These are phyloP conservation scores for Pinus albicaulis DNA, from an alignment of 75 land plant species.

Conservation along the genomic window DNA sequence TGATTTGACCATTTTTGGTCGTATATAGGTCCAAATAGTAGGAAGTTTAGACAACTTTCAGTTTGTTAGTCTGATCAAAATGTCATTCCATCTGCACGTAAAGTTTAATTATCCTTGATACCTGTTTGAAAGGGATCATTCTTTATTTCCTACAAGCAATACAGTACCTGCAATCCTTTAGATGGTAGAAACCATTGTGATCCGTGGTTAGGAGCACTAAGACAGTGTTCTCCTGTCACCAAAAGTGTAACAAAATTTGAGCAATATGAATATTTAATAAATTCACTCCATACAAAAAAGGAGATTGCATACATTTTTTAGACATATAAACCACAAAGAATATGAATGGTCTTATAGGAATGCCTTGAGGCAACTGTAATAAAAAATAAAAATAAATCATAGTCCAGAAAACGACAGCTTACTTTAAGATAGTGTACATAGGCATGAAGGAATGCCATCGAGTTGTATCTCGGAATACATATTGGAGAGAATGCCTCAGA, in stretches of 20 bases:
- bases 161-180: conserved; percentile 52
- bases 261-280: not conserved
- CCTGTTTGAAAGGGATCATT: not conserved
- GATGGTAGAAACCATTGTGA: conserved; percentile 40
- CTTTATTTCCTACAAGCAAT: not conserved
- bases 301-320: not conserved
- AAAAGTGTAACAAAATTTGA: conserved; percentile 1
- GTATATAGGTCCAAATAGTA: too few relatives aligned
- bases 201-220: conserved; percentile 37
- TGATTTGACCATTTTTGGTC: too few relatives aligned
- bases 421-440: conserved; percentile 57
- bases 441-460: conserved; percentile 43
- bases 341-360: too few relatives aligned
- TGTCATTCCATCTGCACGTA: not conserved
- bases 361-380: not conserved
- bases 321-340: conserved; percentile 1
- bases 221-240: conserved; percentile 28
- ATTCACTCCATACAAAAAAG: not conserved
- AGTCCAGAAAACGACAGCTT: conserved; percentile 6
- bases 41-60: too few relatives aligned
- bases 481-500: conserved; percentile 54
- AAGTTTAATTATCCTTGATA: not conserved
- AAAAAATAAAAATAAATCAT: not conserved
- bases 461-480: conserved; percentile 45
- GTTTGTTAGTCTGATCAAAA: not conserved